Evolutionary conservation across 495 filamentous ascomycete genomes (phyloP), one percentile per base, ranked within the genome.

Genomic region (Hyaloscypha finlandica): DNA sequence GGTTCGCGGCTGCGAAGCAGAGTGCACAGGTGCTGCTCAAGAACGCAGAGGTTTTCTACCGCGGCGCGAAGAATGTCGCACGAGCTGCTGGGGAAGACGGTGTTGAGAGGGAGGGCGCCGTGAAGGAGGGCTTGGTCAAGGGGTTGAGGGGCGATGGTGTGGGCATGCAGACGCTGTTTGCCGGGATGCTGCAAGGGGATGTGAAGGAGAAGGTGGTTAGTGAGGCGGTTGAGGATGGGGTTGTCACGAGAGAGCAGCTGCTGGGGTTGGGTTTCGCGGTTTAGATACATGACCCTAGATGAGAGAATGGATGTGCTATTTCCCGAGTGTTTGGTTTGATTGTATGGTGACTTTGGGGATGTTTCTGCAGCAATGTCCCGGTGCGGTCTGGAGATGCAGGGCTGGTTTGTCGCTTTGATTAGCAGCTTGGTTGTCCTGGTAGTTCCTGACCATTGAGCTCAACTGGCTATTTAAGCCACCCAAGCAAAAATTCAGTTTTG

Each of bases 11-110:
- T 61, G 82, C 85, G 6, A 73, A 77, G 61, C 81, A 84, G 61
- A 81, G 83, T 64, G 77, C 75, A 32, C 70, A 71, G 2, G 81
- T 79, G 19, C 78, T 90, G 53, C 66, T 89, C 25, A 81, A 81
- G 45, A 91, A 91, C 69, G 87, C 89, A 3, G 83, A 83, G 37
- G 84, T 86, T 11, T 90, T 85, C 68, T 91, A 89, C 70, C 79
- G 86, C 51, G 87, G 87, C 32, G 88, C 87, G 1, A 80, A 56
- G 73, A 77, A 42, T 73, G 76, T 70, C 77, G 81, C 61, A 75
- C 0, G 63, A 16, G 33, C 64, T 37, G 37, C 14, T 64, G 59
- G 35, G 25, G 35, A 42, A 29, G 12, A 11, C 30, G 57, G 20
- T 31, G 25, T 32, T 59, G 39, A 16, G 11, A 19, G 30, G 1